phyloP scores from a whole-genome alignment of 257 asterid species.

The Scutellaria galericulata region DNA sequence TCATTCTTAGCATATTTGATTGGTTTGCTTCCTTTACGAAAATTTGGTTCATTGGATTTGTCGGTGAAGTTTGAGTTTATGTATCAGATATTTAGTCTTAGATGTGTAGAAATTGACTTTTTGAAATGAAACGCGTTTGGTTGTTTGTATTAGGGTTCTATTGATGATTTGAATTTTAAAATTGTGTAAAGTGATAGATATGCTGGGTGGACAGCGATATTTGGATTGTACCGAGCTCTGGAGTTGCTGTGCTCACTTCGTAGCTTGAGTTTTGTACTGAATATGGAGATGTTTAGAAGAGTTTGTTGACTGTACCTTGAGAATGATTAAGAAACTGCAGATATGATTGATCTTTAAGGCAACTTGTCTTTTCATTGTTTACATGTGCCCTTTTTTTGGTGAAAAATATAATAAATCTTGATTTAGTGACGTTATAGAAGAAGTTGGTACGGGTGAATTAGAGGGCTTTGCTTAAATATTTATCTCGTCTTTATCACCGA shows the following conservation, averaged over 20 bases:
- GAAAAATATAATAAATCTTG: too few relatives aligned
- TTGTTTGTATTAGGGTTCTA: constrained; percentile 21
- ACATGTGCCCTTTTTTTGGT: background rate
- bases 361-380: background rate
- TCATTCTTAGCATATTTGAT: background rate
- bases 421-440: background rate
- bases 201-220: background rate
- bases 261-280: background rate
- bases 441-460: constrained; percentile 11
- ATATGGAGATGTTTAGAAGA: background rate
- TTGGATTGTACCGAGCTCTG: constrained; percentile 10
- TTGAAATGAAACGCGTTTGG: background rate
- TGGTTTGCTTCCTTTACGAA: too few relatives aligned
- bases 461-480: constrained; percentile 22
- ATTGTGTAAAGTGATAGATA: constrained; percentile 9
- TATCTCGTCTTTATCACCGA: background rate
- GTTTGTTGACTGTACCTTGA: constrained; percentile 4
- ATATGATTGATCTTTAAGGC: background rate
- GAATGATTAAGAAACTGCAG: constrained; percentile 15
- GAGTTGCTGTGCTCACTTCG: constrained; percentile 5
- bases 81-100: background rate
- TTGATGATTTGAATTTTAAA: constrained; percentile 14
- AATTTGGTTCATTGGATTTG: background rate
- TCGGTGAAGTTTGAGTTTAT: background rate
- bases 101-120: constrained; percentile 12